Evolutionary conservation across 140 eudicot species (phyloP).

Genomic region (Anethum foeniculum): DNA sequence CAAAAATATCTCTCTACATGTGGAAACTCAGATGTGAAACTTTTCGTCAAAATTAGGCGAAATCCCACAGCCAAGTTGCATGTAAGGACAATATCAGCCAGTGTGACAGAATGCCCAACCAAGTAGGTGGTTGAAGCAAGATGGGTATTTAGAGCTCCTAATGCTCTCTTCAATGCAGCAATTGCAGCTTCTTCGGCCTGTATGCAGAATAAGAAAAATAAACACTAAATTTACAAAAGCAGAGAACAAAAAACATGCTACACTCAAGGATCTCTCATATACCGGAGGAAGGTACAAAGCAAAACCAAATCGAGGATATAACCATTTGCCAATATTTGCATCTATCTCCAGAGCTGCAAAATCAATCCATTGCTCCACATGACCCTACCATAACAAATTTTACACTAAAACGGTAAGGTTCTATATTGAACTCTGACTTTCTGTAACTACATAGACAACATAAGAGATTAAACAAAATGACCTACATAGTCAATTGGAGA

Average conservation of each 20-base stretch:
- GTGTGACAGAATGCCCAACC: constrained; percentile 68
- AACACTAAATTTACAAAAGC: not conserved
- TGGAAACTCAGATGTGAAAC: constrained; percentile 72
- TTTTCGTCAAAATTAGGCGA: constrained; percentile 40
- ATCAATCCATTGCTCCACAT: constrained; percentile 90
- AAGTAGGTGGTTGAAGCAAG: constrained; percentile 77
- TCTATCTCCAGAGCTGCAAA: constrained; percentile 74
- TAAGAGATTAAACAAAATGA: not conserved
- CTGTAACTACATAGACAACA: not conserved
- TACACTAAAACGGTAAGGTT: not conserved
- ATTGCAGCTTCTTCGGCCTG: constrained; percentile 81
- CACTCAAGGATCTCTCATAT: not conserved
- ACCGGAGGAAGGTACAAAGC: constrained; percentile 52
- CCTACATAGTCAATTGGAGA: constrained; percentile 65
- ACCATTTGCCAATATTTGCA: constrained; percentile 45
- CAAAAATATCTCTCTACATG: constrained; percentile 91
- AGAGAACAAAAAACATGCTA: not conserved
- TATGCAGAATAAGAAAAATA: not conserved
- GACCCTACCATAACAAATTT: constrained; percentile 36
- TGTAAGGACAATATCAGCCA: constrained; percentile 72
- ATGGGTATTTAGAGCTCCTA: constrained; percentile 62
- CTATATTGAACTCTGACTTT: not conserved
- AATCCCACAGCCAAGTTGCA: constrained; percentile 51
- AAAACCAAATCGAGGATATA: constrained; percentile 58
- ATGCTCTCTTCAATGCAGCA: constrained; percentile 55